Evolutionary conservation across 306 rosid species (phyloP).

Genomic region (Alnus rubra): DNA sequence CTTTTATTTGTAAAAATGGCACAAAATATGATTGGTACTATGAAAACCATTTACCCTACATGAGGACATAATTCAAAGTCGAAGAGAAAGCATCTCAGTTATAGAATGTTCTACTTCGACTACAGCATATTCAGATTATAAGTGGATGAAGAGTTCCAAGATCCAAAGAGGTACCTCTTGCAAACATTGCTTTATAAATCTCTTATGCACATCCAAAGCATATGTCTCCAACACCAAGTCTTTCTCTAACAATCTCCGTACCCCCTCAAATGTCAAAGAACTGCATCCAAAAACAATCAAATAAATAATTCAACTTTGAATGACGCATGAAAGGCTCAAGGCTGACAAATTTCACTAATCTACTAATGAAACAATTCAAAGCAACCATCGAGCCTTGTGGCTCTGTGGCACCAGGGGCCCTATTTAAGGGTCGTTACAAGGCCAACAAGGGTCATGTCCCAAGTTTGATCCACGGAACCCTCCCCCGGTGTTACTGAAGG

Average conservation of each 20-base stretch:
- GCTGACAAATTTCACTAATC: neutral
- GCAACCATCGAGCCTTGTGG: no score
- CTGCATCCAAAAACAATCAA: slow-evolving; percentile 49
- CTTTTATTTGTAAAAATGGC: neutral
- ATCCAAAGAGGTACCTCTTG: slow-evolving; percentile 49
- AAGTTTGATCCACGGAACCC: no score
- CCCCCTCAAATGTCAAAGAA: slow-evolving; percentile 86
- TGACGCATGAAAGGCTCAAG: neutral
- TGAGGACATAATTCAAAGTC: neutral
- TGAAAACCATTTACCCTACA: neutral
- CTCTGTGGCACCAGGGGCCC: no score
- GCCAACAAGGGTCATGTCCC: no score
- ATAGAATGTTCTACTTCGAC: slow-evolving; percentile 14
- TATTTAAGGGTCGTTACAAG: no score
- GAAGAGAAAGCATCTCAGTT: neutral
- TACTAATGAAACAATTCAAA: neutral
- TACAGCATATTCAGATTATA: neutral
- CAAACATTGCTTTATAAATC: slow-evolving; percentile 75
- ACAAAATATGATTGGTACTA: neutral
- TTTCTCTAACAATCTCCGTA: slow-evolving; percentile 88
- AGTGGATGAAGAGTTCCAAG: slow-evolving; percentile 19
- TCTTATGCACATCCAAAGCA: slow-evolving; percentile 79
- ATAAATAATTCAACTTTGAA: slow-evolving; percentile 8
- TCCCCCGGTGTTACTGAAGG: no score
- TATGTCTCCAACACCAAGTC: slow-evolving; percentile 65